Evolutionary conservation across 345 rosid genomes (phyloP), one percentile per base, ranked within the genome.

Genomic region (Aurinia saxatilis): DNA sequence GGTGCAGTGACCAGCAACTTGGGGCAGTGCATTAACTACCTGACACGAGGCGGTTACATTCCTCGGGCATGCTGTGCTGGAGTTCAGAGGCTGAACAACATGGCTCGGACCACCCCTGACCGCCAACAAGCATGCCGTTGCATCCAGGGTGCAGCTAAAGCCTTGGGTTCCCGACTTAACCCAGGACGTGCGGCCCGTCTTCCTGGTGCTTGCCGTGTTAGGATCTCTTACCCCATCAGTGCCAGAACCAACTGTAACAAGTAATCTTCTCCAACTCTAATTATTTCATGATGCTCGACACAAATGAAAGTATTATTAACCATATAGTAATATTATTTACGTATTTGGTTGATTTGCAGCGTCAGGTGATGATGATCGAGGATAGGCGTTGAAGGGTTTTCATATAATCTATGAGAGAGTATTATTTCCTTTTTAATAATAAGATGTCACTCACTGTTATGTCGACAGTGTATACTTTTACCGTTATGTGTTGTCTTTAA

Each of bases 211-310:
- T 86, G 90, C 52, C 66, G 68, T 5, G 82, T 84, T 55, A 60
- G 38, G 50, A 40, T 86, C 57, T 75, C 90, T 39, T 86, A 78
- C 82, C 77, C 79, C 67, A 77, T 84, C 86, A 76, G 80, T 61
- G 50, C 75, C 29, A 50, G 68, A 71, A 72, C 80, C 36, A 65
- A 80, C 80, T 83, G 90, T 78, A 27, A 40, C 62, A 67, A 5
- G 90, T 83, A 66, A 45, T 30, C 10, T n/a, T 44, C 15, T 62
- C 51, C 15, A 36, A 18, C 50, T 35, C 38, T 46, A n/a, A 18
- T 15, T 44, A 33, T 25, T 21, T 25, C 6, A 3, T 38, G 5
- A 27, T 4, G 31, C 31, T 27, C 4, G 31, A 27, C 4, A 27
- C 31, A 27, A 4, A 27, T 6, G 4, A 27, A 29, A 5, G 5